A percentile compares a stretch with the other conserved stretches of the same genome.
phyloP scores from a whole-genome alignment of 2,329 filamentous ascomycete species.

The Penicillium hordei region DNA sequence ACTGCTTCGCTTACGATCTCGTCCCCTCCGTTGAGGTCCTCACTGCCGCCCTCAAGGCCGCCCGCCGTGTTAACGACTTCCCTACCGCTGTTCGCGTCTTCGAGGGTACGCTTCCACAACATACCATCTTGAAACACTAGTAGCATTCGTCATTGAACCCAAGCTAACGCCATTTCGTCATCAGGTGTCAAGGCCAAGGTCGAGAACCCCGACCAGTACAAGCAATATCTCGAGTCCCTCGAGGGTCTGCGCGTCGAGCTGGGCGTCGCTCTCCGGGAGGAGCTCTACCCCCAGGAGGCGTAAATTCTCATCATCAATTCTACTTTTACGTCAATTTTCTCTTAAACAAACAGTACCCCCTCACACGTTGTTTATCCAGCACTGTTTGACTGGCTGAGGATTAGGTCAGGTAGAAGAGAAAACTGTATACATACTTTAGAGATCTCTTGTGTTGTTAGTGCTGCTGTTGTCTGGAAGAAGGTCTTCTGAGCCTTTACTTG shows the following conservation, averaged over 20 bases:
- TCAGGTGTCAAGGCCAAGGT: conserved; percentile 98
- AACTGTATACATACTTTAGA: conserved; percentile 43
- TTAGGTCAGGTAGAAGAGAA: conserved; percentile 33
- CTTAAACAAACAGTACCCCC: conserved; percentile 14
- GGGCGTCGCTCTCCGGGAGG: conserved; percentile 86
- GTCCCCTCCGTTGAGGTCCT: conserved; percentile 92
- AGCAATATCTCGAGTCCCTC: conserved; percentile 91
- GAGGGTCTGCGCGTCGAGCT: conserved; percentile 91
- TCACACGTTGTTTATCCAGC: conserved; percentile 18
- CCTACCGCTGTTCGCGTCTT: conserved; percentile 98
- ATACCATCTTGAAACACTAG: neutral
- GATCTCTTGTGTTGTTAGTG: conserved; percentile 31
- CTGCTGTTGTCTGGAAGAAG: conserved; percentile 32
- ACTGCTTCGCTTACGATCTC: conserved; percentile 99
- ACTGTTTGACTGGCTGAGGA: conserved; percentile 20
- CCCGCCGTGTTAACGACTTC: conserved; percentile 95
- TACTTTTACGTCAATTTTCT: conserved; percentile 27
- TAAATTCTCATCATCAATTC: conserved; percentile 32
- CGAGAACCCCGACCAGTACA: conserved; percentile 96
- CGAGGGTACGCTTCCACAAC: conserved; percentile 68
- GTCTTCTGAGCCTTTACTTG: conserved; percentile 21
- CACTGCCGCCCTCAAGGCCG: conserved; percentile 86
- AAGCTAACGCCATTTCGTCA: conserved; percentile 5
- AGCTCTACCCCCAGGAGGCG: conserved; percentile 70
- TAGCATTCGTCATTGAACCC: neutral